Evolutionary conservation across 2,329 filamentous ascomycete species (phyloP), one percentile per base, ranked within the genome.

Genomic region (Aspergillus amoenus): DNA sequence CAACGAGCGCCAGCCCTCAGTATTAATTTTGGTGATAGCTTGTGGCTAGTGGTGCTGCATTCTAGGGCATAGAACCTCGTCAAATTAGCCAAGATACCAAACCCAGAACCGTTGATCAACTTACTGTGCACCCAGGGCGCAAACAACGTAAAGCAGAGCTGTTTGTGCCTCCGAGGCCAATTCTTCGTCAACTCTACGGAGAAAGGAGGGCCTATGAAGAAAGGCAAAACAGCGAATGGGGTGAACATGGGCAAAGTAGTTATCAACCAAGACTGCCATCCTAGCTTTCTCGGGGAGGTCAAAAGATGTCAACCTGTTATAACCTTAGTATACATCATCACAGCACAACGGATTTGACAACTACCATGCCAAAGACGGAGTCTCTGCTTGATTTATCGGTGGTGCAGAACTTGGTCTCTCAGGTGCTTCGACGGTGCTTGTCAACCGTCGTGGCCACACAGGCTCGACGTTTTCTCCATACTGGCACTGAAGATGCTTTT

Each of bases 161-260:
- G 41, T 22, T 24, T 42, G 22, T 4, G 17, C 18, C 2, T 24
- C 30, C 11, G 46, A 22, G 11, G n/a, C n/a, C 2, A 52, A 15
- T 52, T 56, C 55, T 9, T 47, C 34, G 37, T 56, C 55, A 22
- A 52, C 55, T n/a, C 55, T 46, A 6, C 30, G 42, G 5, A 56
- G 37, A 34, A 56, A 56, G 5, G 55, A 56, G 13, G 55, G 48
- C 17, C 39, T 51, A n/a, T 56, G 47, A 8, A 56, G 49, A n/a
- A 56, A 56, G 2, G 47, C 55, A 27, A 56, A 56, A 21, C 55
- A 56, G n/a, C 55, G 55, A 22, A 56, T 52, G 6, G 55, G 55
- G 21, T 56, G 55, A 18, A 56, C 18, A 15, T 56, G 55, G 4
- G 48, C 34, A 17, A 56, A 56, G 21, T 56, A 56, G 7, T 47